phyloP scores from a whole-genome alignment of 257 asterid genomes.

The Nicotiana noctiflora region DNA sequence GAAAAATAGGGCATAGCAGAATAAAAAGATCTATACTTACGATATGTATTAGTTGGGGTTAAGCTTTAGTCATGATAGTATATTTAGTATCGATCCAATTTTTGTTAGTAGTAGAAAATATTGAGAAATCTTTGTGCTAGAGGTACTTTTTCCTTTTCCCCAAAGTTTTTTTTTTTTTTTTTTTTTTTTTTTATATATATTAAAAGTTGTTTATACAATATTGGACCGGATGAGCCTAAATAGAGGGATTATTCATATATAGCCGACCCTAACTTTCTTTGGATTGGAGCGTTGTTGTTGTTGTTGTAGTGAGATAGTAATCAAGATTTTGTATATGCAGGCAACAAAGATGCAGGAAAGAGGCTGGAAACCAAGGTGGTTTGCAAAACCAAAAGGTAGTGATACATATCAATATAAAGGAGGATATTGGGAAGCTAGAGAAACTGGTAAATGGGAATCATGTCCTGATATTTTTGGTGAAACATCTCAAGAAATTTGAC shows the following conservation, averaged over 20 bases:
- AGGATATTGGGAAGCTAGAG: conserved; percentile 27
- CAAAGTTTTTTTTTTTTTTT: no score
- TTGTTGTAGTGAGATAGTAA: neutral
- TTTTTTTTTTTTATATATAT: no score
- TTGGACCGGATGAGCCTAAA: neutral
- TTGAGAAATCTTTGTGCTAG: no score
- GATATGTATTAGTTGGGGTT: neutral
- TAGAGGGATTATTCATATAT: neutral
- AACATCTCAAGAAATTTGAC: neutral
- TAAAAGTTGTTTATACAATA: no score
- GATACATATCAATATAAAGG: conserved; percentile 20
- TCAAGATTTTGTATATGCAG: conserved; percentile 5
- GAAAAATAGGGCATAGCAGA: neutral
- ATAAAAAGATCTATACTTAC: neutral
- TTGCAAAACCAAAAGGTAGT: conserved; percentile 13
- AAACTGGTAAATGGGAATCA: conserved; percentile 15
- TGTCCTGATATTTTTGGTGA: conserved; percentile 26
- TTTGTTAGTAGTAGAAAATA: no score
- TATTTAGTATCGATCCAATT: no score
- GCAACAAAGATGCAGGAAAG: conserved; percentile 23
- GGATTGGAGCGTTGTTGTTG: neutral
- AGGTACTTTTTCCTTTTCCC: no score
- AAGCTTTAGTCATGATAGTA: neutral
- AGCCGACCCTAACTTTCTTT: neutral
- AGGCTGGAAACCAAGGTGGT: conserved; percentile 29